Base-by-base conservation (phyloP, 1,139 yeast genomes). In the Insectozyma bohioensis region DNA sequence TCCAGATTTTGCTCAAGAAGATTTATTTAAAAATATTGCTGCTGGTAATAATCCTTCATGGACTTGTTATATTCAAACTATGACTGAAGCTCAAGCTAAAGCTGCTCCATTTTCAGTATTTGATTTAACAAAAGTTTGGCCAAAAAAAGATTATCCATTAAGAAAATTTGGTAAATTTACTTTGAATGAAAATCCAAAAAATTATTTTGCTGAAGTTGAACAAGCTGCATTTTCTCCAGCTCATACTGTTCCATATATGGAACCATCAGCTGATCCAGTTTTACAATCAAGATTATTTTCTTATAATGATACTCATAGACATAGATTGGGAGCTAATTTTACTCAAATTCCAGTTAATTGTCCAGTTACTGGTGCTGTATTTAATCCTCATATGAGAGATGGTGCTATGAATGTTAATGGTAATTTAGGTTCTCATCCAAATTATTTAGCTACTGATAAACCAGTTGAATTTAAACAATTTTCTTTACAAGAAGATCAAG, bases 341-440 rank as follows among this genome's bases (percentile, higher is more conserved):
- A 71, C 75, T 42, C 85, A 80, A 59, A 78, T 82, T 45, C 90
- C 90, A 28, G 85, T 81, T 47, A 80, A 80, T 60, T 78, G 85
- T 67, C 85, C 77, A 40, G 72, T 58, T 18, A 52, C 72, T 42
- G 77, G 72, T 35, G 52, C 54, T 26, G 70, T 67, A 17, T 69
- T 50, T 66, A 65, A 77, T 64, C 85, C 85, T 43, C 71, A 77
- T 60, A 77, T 81, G 56, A 80, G 97, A 62, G 97, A 88, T 56
- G 97, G 97, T 57, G 72, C 78, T 33, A 83, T 86, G 94, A 65
- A 63, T 41, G 87, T 86, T 36, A 80, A 85, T 56, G 92, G 88
- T 39, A 90, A 90, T 74, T 76, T 84, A 58, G 97, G 97, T 33
- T 59, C 78, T 37, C 75, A 77, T 51, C 95, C 97, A 56, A 88